These are phyloP conservation scores for Pichia terricola DNA, from an alignment of 1,139 yeast genomes.

Conservation along the genomic window DNA sequence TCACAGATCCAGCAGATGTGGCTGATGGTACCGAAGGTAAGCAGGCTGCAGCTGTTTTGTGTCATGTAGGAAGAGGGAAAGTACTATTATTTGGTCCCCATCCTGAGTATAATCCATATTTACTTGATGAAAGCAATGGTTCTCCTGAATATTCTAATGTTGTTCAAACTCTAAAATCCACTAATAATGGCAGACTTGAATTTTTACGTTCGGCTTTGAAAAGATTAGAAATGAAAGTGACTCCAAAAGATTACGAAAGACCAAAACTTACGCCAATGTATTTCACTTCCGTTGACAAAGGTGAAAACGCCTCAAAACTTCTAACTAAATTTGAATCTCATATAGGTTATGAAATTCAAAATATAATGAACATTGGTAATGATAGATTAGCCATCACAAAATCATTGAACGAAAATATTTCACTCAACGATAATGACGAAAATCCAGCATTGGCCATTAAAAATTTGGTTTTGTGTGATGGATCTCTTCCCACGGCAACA, in stretches of 20 bases:
- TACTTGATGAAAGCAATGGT: conserved; percentile 23
- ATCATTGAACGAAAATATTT: conserved; percentile 16
- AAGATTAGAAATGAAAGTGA: conserved; percentile 61
- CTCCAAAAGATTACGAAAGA: conserved; percentile 34
- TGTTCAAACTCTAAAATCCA: conserved; percentile 28
- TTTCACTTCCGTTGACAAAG: conserved; percentile 29
- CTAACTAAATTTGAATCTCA: conserved; percentile 25
- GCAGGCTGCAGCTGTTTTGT: conserved; percentile 55
- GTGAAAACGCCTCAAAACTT: conserved; percentile 21
- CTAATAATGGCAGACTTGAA: conserved; percentile 39
- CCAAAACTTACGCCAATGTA: conserved; percentile 64
- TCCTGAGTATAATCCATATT: conserved; percentile 68
- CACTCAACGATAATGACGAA: conserved; percentile 29
- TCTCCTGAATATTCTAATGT: too few species aligned
- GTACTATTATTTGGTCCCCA: conserved; percentile 82
- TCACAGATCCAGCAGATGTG: conserved; percentile 39
- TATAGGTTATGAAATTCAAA: conserved; percentile 34
- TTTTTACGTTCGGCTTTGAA: conserved; percentile 49
- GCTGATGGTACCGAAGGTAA: conserved; percentile 29
- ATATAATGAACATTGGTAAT: conserved; percentile 39
- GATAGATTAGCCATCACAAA: conserved; percentile 45
- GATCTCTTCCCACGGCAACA: conserved; percentile 32
- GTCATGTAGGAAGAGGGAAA: conserved; percentile 63
- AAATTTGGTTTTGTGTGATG: conserved; percentile 39
- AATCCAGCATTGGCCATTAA: conserved; percentile 50